Evolutionary conservation across 2,329 filamentous ascomycete genomes (phyloP).

Genomic region (Apiospora koreana): DNA sequence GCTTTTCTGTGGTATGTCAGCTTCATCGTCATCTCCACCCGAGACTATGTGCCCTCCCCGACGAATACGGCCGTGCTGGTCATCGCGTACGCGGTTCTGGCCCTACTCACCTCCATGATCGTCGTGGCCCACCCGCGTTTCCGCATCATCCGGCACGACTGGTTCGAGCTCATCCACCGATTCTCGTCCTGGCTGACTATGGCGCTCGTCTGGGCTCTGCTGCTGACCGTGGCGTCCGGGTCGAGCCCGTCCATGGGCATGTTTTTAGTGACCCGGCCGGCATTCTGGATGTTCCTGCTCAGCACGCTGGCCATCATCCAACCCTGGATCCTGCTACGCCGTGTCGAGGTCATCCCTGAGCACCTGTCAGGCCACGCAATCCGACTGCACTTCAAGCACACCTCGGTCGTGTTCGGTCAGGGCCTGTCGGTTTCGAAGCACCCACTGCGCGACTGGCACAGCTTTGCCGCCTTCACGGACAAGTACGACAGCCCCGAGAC

Average conservation of each 20-base stretch:
- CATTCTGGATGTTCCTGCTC: conserved; percentile 58
- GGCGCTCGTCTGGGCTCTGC: conserved; percentile 45
- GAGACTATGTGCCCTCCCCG: neutral
- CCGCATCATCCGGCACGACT: conserved; percentile 52
- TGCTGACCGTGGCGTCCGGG: conserved; percentile 32
- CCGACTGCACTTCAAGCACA: conserved; percentile 58
- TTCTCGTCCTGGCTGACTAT: conserved; percentile 58
- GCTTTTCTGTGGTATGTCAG: conserved; percentile 47
- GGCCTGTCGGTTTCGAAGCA: conserved; percentile 53
- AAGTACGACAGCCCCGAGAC: conserved; percentile 26
- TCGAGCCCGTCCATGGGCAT: conserved; percentile 27
- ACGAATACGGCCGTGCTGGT: neutral
- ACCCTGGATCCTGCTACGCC: conserved; percentile 64
- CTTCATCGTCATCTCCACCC: conserved; percentile 25
- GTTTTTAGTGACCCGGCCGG: conserved; percentile 40
- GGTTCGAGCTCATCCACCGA: conserved; percentile 59
- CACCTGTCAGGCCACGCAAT: conserved; percentile 62
- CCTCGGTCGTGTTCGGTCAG: conserved; percentile 46
- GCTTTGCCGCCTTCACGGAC: conserved; percentile 61
- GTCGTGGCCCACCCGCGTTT: conserved; percentile 52
- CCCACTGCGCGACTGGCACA: conserved; percentile 61
- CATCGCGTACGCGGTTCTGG: conserved; percentile 45
- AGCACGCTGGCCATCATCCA: conserved; percentile 58
- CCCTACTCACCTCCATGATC: conserved; percentile 49
- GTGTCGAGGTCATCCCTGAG: conserved; percentile 55